phyloP scores from a whole-genome alignment of 2,329 filamentous ascomycete genomes.

The Simplicillium aogashimaense region DNA sequence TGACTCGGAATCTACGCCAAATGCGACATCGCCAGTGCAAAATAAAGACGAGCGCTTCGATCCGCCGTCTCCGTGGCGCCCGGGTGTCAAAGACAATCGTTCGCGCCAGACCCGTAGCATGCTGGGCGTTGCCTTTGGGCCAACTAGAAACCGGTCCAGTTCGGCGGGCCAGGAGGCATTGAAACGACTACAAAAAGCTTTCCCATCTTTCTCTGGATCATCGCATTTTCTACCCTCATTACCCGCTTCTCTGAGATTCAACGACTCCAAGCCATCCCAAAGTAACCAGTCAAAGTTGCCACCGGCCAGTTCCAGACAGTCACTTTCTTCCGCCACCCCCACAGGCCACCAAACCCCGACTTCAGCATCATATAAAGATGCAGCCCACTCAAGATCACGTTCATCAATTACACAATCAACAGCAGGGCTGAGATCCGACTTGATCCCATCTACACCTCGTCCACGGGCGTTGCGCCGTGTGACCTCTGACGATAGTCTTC shows the following conservation, averaged over 20 bases:
- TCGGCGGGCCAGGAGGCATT: slow-evolving; percentile 48
- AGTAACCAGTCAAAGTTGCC: slow-evolving; percentile 10
- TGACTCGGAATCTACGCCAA: slow-evolving; percentile 7
- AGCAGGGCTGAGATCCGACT: too few relatives aligned
- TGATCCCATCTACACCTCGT: slow-evolving; percentile 5
- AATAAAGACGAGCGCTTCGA: neutral
- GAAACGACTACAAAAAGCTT: slow-evolving; percentile 43
- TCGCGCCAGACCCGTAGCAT: slow-evolving; percentile 15
- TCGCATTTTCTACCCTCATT: slow-evolving; percentile 29
- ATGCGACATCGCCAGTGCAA: neutral
- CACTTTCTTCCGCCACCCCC: neutral
- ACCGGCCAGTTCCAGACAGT: slow-evolving; percentile 5
- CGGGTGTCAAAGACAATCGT: slow-evolving; percentile 2
- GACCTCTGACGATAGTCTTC: slow-evolving; percentile 59
- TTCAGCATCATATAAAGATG: too few relatives aligned
- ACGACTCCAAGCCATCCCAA: slow-evolving; percentile 8
- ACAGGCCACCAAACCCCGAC: too few relatives aligned
- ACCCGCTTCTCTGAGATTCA: slow-evolving; percentile 13
- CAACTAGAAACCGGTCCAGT: slow-evolving; percentile 37
- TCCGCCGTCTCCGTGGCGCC: neutral
- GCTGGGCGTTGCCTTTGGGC: slow-evolving; percentile 36
- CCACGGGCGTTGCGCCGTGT: slow-evolving; percentile 20
- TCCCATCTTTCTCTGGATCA: slow-evolving; percentile 37
- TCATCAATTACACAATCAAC: too few relatives aligned
- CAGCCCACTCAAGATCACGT: too few relatives aligned